phyloP scores from a whole-genome alignment of 129 eudicot species.

The Escallonia rubra region DNA sequence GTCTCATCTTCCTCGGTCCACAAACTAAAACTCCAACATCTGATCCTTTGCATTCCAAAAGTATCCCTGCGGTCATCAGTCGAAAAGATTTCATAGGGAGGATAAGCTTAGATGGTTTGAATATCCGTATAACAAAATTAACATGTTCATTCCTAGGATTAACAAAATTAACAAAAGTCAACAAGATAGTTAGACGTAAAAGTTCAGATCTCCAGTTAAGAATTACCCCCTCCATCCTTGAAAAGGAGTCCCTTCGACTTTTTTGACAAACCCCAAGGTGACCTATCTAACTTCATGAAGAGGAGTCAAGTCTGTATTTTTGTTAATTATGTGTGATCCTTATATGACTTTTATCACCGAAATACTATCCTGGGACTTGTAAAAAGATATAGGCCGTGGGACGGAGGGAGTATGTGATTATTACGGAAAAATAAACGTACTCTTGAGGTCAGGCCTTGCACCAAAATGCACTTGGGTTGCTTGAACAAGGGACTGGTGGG shows the following conservation, averaged over 20 bases:
- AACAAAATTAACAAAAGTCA: no score
- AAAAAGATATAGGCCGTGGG: no score
- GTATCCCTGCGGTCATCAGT: constrained; percentile 26
- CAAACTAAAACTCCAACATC: constrained; percentile 49
- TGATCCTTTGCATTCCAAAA: constrained; percentile 35
- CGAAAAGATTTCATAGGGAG: no score
- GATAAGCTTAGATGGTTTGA: no score
- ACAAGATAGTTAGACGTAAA: no score
- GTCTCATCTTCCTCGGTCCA: constrained; percentile 60
- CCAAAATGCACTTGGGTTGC: constrained; percentile 49
- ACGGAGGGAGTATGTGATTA: neutral
- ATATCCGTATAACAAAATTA: no score
- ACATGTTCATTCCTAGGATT: no score
- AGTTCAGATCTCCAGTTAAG: no score
- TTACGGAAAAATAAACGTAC: constrained; percentile 20
- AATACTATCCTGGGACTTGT: no score
- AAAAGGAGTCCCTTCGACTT: no score
- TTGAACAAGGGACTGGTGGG: constrained; percentile 45
- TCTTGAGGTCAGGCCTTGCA: constrained; percentile 62
- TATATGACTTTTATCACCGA: no score
- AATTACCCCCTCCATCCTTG: no score
- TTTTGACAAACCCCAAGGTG: neutral
- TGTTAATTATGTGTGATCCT: neutral
- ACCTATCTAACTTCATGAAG: neutral
- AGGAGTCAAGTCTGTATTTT: neutral